phyloP scores from a whole-genome alignment of 2,329 filamentous ascomycete genomes.

The Ramichloridium luteum region DNA sequence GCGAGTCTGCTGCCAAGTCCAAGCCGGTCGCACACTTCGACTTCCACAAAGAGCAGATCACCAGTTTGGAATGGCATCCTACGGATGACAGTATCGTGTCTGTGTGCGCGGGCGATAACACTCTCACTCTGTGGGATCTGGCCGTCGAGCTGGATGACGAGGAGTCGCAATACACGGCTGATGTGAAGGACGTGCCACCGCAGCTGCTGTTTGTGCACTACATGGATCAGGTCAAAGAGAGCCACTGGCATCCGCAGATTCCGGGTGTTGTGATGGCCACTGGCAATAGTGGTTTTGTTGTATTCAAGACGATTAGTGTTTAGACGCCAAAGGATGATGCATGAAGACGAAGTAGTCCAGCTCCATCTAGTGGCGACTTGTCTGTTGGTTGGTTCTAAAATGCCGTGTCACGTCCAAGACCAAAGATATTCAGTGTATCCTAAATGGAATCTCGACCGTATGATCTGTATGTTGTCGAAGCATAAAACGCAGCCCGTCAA shows the following conservation, averaged over 20 bases:
- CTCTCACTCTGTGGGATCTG: slow-evolving; percentile 90
- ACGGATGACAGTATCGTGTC: slow-evolving; percentile 92
- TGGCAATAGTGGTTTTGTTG: slow-evolving; percentile 67
- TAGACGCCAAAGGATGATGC: slow-evolving; percentile 12
- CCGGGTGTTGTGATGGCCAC: slow-evolving; percentile 81
- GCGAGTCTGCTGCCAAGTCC: slow-evolving; percentile 38
- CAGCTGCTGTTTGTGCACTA: slow-evolving; percentile 96
- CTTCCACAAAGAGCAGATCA: slow-evolving; percentile 95
- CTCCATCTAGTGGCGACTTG: no score
- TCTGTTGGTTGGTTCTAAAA: no score
- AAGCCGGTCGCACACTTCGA: slow-evolving; percentile 83
- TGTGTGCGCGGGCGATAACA: slow-evolving; percentile 85
- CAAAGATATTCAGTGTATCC: no score
- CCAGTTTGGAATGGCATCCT: slow-evolving; percentile 92
- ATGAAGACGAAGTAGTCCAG: no score
- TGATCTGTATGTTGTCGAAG: no score
- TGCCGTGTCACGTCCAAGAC: no score
- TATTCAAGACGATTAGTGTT: slow-evolving; percentile 32
- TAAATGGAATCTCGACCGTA: no score
- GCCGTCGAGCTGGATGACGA: slow-evolving; percentile 95
- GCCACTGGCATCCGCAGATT: slow-evolving; percentile 97
- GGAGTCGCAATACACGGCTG: slow-evolving; percentile 80
- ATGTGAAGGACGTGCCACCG: slow-evolving; percentile 79
- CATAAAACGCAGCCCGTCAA: no score
- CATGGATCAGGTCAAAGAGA: slow-evolving; percentile 85